A percentile compares a stretch with the other conserved stretches of the same genome.
These are phyloP conservation scores for Yamadazyma spencermartinsiae DNA, from an alignment of 1,139 yeast species.

Conservation along the genomic window DNA sequence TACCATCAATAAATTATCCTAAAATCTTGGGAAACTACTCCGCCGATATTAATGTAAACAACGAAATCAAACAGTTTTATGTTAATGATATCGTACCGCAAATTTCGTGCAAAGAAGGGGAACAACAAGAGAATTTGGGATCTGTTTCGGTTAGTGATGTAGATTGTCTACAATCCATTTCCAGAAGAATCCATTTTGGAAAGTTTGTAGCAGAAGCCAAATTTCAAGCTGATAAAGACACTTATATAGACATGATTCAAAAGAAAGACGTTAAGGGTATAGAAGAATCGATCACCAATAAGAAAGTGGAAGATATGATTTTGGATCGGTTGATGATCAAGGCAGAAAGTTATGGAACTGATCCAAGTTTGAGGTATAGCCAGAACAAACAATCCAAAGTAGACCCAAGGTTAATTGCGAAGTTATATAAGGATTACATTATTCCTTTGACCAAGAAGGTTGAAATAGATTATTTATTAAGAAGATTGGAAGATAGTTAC, in stretches of 20 bases:
- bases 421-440: constrained; percentile 80
- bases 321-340: constrained; percentile 74
- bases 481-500: constrained; percentile 69
- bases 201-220: constrained; percentile 97
- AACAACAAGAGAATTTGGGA: constrained; percentile 84
- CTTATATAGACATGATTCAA: constrained; percentile 63
- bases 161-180: constrained; percentile 80
- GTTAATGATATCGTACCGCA: constrained; percentile 71
- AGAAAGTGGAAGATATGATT: constrained; percentile 82
- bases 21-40: constrained; percentile 72
- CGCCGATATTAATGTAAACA: constrained; percentile 74
- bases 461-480: constrained; percentile 84
- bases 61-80: constrained; percentile 65
- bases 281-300: constrained; percentile 78
- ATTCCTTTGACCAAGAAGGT: constrained; percentile 94
- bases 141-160: constrained; percentile 84
- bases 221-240: constrained; percentile 65
- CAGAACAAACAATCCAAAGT: constrained; percentile 75
- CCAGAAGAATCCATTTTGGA: constrained; percentile 96
- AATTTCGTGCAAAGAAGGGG: constrained; percentile 68
- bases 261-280: constrained; percentile 71
- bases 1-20: constrained; percentile 82
- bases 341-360: constrained; percentile 85
- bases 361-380: constrained; percentile 73
- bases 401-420: constrained; percentile 76